phyloP scores from a whole-genome alignment of 2,329 filamentous ascomycete genomes.

The Cladosporium austrohemisphaericum region DNA sequence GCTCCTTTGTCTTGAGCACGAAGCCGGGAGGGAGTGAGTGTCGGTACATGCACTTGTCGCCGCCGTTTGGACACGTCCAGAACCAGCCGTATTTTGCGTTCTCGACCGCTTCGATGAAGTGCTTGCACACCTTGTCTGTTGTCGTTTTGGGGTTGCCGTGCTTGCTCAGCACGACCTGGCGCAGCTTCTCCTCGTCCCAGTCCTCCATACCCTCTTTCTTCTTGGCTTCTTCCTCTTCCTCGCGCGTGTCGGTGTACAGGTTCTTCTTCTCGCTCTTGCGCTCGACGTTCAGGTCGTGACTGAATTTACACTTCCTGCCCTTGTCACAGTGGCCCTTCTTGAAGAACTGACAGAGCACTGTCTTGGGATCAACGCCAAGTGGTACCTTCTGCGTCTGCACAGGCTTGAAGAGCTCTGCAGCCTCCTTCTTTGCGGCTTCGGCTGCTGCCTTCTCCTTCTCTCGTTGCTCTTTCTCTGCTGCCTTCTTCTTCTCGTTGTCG shows the following conservation, averaged over 20 bases:
- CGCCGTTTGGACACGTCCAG: slow-evolving; percentile 95
- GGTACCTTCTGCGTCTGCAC: slow-evolving; percentile 96
- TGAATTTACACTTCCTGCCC: slow-evolving; percentile 95
- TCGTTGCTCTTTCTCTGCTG: slow-evolving; percentile 59
- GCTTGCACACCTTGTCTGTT: slow-evolving; percentile 99
- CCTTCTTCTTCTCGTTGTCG: slow-evolving; percentile 83
- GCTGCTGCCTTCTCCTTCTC: slow-evolving; percentile 89
- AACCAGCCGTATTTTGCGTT: slow-evolving; percentile 99
- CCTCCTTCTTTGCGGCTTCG: slow-evolving; percentile 77
- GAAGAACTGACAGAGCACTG: slow-evolving; percentile 91
- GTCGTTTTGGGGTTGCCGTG: slow-evolving; percentile 94
- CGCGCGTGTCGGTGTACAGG: slow-evolving; percentile 79
- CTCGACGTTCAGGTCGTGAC: slow-evolving; percentile 83
- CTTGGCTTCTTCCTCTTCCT: slow-evolving; percentile 66
- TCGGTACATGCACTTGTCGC: slow-evolving; percentile 97
- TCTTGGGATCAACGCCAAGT: slow-evolving; percentile 97
- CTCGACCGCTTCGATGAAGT: slow-evolving; percentile 93
- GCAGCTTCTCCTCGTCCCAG: slow-evolving; percentile 96
- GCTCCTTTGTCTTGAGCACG: slow-evolving; percentile 95
- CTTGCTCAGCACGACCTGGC: slow-evolving; percentile 87
- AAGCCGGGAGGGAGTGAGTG: slow-evolving; percentile 94
- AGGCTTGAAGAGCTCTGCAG: slow-evolving; percentile 79
- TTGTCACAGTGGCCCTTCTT: slow-evolving; percentile 98
- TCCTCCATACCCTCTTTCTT: slow-evolving; percentile 90
- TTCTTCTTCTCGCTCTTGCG: slow-evolving; percentile 90